phyloP scores from a whole-genome alignment of 2,329 filamentous ascomycete genomes.

The Amylocarpus encephaloides region DNA sequence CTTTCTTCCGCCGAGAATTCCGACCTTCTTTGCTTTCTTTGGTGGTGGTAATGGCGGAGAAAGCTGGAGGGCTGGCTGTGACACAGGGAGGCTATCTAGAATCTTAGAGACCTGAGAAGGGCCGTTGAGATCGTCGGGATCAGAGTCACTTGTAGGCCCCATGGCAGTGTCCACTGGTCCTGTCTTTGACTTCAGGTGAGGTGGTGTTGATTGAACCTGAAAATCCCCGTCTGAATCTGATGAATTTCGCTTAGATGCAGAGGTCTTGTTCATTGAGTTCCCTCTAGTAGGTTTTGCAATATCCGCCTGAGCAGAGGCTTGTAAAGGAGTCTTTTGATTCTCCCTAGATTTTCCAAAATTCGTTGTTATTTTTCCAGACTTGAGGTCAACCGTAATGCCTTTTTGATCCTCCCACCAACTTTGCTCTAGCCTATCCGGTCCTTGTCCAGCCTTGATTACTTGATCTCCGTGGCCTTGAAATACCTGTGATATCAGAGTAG shows the following conservation, averaged over 20 bases:
- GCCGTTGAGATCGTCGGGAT: slow-evolving; percentile 27
- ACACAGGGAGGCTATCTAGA: slow-evolving; percentile 24
- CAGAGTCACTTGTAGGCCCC: slow-evolving; percentile 16
- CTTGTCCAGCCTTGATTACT: background rate
- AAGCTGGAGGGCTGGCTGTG: slow-evolving; percentile 9
- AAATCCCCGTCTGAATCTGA: slow-evolving; percentile 22
- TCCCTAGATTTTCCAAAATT: slow-evolving; percentile 4
- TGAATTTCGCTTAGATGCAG: background rate
- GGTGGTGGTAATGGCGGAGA: background rate
- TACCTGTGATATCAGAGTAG: slow-evolving; percentile 18
- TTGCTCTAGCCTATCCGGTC: slow-evolving; percentile 1
- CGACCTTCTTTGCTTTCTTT: slow-evolving; percentile 11
- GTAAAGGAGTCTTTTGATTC: background rate
- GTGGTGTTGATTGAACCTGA: slow-evolving; percentile 29
- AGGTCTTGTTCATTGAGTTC: background rate
- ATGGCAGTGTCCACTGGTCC: slow-evolving; percentile 7
- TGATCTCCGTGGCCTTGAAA: slow-evolving; percentile 12
- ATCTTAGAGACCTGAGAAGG: slow-evolving; percentile 26
- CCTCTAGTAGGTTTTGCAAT: background rate
- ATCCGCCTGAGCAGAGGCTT: slow-evolving; percentile 5
- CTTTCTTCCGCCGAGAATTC: slow-evolving; percentile 8
- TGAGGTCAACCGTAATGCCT: slow-evolving; percentile 21
- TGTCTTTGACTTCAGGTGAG: slow-evolving; percentile 10
- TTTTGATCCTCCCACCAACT: slow-evolving; percentile 28
- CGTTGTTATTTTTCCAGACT: slow-evolving; percentile 17